Percentiles rank a stretch among this genome's conserved stretches.
Conservation (phyloP, 176 grass and related monocot genomes). For the Thalia dealbata region DNA sequence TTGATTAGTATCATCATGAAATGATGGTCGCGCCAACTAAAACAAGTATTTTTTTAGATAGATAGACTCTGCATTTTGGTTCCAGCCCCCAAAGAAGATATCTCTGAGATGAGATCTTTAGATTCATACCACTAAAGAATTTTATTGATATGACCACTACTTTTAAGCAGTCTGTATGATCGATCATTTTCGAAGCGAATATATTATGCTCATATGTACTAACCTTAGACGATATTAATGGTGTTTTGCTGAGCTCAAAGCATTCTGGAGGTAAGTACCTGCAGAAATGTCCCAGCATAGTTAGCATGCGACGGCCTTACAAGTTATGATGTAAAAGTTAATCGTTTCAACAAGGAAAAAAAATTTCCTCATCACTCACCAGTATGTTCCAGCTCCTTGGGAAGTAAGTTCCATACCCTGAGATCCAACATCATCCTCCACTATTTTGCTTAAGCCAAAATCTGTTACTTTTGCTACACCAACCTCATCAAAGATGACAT, state of each 20-base stretch:
- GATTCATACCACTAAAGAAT: not conserved
- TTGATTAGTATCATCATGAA: too few relatives aligned
- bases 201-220: constrained; percentile 15
- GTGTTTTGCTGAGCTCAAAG: constrained; percentile 92
- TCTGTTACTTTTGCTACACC: constrained; percentile 94
- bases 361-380: constrained; percentile 30
- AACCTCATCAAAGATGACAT: constrained; percentile 94
- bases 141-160: not conserved
- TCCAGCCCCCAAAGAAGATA: too few relatives aligned
- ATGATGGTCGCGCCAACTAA: too few relatives aligned
- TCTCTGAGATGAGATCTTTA: too few relatives aligned
- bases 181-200: not conserved
- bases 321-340: not conserved
- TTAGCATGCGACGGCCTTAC: not conserved
- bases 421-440: constrained; percentile 98
- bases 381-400: constrained; percentile 97
- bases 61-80: too few relatives aligned
- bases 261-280: constrained; percentile 99
- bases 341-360: not conserved
- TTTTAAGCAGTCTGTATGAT: constrained; percentile 2
- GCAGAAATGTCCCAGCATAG: constrained; percentile 21
- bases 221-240: constrained; percentile 98
- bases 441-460: constrained; percentile 99
- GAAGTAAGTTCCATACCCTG: constrained; percentile 99
- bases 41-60: too few relatives aligned